Conservation (phyloP, 2,329 filamentous ascomycete species). For the Tympanopsis confertula region DNA sequence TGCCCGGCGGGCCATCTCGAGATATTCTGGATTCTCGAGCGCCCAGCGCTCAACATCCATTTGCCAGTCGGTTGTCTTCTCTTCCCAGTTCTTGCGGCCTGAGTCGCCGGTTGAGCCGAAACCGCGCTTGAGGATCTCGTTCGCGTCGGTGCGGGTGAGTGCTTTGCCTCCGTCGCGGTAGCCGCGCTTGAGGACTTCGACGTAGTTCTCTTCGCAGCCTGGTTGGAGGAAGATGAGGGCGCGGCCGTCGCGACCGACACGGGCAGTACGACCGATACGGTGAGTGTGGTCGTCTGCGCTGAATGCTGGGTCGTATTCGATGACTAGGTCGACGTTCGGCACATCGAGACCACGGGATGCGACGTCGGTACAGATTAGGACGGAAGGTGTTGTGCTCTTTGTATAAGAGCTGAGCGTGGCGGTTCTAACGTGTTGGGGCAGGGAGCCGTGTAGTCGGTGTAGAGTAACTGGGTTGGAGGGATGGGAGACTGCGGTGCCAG, state of each 20-base stretch:
- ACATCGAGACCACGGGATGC: slow-evolving; percentile 91
- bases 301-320: slow-evolving; percentile 95
- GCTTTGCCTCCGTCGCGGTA: slow-evolving; percentile 33
- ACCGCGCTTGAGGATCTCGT: slow-evolving; percentile 43
- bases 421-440: slow-evolving; percentile 78
- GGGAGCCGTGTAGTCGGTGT: slow-evolving; percentile 82
- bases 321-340: slow-evolving; percentile 83
- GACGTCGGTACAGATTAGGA: slow-evolving; percentile 90
- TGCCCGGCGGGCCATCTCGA: slow-evolving; percentile 67
- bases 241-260: slow-evolving; percentile 78
- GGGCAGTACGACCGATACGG: slow-evolving; percentile 85
- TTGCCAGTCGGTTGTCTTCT: not conserved
- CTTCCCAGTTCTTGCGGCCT: not conserved
- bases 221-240: slow-evolving; percentile 84
- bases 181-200: slow-evolving; percentile 52
- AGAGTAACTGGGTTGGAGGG: slow-evolving; percentile 67
- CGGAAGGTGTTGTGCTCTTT: slow-evolving; percentile 59
- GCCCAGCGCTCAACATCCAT: not conserved
- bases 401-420: slow-evolving; percentile 75
- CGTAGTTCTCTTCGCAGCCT: slow-evolving; percentile 84
- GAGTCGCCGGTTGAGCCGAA: not conserved
- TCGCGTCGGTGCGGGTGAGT: slow-evolving; percentile 45
- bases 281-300: slow-evolving; percentile 88
- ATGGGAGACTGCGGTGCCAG: slow-evolving; percentile 62
- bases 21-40: not conserved